Conservation (phyloP, 257 asterid genomes). For the Lycium barbarum region DNA sequence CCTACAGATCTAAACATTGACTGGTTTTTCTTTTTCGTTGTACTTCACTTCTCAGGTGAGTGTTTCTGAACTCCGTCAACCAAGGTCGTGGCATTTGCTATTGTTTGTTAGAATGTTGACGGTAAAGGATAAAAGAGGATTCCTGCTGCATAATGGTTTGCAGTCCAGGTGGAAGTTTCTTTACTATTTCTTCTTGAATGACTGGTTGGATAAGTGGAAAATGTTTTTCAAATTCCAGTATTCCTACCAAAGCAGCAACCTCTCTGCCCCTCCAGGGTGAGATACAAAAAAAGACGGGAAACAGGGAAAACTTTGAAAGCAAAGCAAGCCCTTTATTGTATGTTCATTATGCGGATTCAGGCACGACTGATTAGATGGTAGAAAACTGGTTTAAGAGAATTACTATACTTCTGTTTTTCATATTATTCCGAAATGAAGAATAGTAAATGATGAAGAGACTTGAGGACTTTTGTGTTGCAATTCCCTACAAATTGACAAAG, state of each 20-base stretch:
- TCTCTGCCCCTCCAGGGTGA: neutral
- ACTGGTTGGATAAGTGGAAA: neutral
- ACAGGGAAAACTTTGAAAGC: neutral
- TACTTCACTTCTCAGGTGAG: neutral
- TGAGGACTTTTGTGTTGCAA: neutral
- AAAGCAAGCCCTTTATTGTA: neutral
- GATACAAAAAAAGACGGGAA: neutral
- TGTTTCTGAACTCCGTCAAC: neutral
- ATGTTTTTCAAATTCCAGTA: neutral
- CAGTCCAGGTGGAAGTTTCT: neutral
- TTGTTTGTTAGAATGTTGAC: neutral
- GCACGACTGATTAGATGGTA: neutral
- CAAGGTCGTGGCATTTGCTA: neutral
- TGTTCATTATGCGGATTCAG: neutral
- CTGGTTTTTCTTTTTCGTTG: neutral
- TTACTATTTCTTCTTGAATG: neutral
- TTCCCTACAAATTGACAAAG: neutral
- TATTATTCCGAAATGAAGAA: neutral
- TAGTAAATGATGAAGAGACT: neutral
- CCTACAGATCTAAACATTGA: neutral
- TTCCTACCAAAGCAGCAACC: neutral
- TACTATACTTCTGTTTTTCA: neutral
- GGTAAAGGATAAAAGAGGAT: neutral
- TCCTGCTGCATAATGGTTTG: neutral
- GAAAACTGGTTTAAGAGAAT: neutral